A percentile compares a stretch with the other conserved stretches of the same genome.
Conservation (phyloP, 208 protist species). For the Angomonas deanei region DNA sequence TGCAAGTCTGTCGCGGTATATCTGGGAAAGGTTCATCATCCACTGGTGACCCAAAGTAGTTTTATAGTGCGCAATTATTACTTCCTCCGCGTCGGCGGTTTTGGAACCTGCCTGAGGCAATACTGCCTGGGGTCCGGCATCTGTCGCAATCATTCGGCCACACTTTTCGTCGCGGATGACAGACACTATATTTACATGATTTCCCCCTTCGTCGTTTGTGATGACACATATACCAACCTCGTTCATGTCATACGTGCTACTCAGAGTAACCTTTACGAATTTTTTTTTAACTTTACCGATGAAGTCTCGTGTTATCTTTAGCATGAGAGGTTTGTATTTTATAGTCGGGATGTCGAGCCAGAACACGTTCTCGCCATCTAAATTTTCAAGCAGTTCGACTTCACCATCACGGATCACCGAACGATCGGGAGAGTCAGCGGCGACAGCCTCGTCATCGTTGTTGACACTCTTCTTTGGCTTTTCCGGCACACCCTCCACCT, state of each 20-base stretch:
- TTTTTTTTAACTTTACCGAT: slow-evolving; percentile 10
- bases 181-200: slow-evolving; percentile 16
- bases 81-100: slow-evolving; percentile 5
- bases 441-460: not conserved
- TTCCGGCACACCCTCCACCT: not conserved
- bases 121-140: slow-evolving; percentile 26
- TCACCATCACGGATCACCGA: slow-evolving; percentile 23
- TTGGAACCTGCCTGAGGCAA: slow-evolving; percentile 12
- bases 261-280: slow-evolving; percentile 22
- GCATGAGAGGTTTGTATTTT: slow-evolving; percentile 50
- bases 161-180: slow-evolving; percentile 22
- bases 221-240: slow-evolving; percentile 30
- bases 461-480: not conserved
- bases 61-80: slow-evolving; percentile 9
- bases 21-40: not conserved
- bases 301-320: slow-evolving; percentile 14
- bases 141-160: slow-evolving; percentile 27
- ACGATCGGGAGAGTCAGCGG: not conserved
- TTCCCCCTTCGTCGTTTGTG: not conserved
- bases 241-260: slow-evolving; percentile 25
- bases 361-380: slow-evolving; percentile 37
- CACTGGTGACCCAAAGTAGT: slow-evolving; percentile 2
- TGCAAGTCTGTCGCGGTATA: not conserved
- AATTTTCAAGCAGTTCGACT: slow-evolving; percentile 22
- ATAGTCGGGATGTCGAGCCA: slow-evolving; percentile 46